Percentiles rank a stretch among this genome's conserved stretches.
Conservation (phyloP, 2,329 filamentous ascomycete genomes). For the Nothophaeocryptopus gaeumannii region DNA sequence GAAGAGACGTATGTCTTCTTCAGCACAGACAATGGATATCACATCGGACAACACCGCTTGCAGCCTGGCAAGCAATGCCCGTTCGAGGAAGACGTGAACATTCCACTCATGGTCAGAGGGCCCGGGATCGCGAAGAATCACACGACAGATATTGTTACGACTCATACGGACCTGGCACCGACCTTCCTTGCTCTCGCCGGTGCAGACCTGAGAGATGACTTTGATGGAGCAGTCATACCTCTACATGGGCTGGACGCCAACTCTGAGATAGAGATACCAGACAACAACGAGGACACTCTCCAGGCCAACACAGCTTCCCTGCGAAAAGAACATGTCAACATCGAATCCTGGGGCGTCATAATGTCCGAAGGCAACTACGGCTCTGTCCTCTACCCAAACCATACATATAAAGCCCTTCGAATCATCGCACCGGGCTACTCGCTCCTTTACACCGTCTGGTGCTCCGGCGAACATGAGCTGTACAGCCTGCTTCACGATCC, state of each 20-base stretch:
- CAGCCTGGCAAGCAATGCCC: slow-evolving; percentile 41
- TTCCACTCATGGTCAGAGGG: slow-evolving; percentile 41
- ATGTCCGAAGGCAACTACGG: slow-evolving; percentile 34
- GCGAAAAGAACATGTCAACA: slow-evolving; percentile 37
- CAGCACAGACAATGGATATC: slow-evolving; percentile 41
- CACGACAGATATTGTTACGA: slow-evolving; percentile 36
- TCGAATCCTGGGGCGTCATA: slow-evolving; percentile 43
- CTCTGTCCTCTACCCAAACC: slow-evolving; percentile 27
- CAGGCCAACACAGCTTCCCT: not conserved
- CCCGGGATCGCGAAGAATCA: slow-evolving; percentile 33
- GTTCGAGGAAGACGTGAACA: slow-evolving; percentile 42
- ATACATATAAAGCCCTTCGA: slow-evolving; percentile 35
- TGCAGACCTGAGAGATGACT: slow-evolving; percentile 29
- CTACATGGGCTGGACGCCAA: slow-evolving; percentile 16
- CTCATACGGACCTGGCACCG: slow-evolving; percentile 42
- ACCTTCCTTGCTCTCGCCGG: slow-evolving; percentile 37
- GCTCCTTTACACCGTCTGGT: slow-evolving; percentile 67
- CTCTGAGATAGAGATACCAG: not conserved
- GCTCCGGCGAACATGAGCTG: slow-evolving; percentile 64
- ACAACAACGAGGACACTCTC: slow-evolving; percentile 1
- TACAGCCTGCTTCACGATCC: slow-evolving; percentile 49
- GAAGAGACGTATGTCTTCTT: slow-evolving; percentile 48
- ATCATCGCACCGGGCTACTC: slow-evolving; percentile 47
- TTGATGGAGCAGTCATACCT: slow-evolving; percentile 39
- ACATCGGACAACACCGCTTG: slow-evolving; percentile 41